A percentile compares a stretch with the other conserved stretches of the same genome.
Evolutionary conservation across 176 grass and related monocot species (phyloP).

Genomic region (Saccharum officinarum): DNA sequence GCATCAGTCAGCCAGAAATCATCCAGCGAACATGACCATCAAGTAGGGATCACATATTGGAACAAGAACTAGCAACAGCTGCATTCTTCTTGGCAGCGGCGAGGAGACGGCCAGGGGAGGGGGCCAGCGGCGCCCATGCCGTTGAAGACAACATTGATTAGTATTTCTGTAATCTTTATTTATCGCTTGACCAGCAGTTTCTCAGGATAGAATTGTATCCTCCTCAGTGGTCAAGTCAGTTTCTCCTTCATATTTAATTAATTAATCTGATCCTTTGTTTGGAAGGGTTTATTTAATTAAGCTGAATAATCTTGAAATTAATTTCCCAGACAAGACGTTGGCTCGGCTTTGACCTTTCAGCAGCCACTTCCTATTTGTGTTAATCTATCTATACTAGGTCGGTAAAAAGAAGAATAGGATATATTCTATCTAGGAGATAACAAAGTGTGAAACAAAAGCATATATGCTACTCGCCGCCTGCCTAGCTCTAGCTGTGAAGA

Average conservation of each 20-base stretch:
- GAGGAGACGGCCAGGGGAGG: too few relatives aligned
- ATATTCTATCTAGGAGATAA: not conserved
- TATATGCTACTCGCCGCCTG: not conserved
- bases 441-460: not conserved
- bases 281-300: not conserved
- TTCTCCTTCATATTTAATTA: not conserved
- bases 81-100: too few relatives aligned
- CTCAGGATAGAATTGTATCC: not conserved
- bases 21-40: too few relatives aligned
- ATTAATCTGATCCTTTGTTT: not conserved
- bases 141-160: too few relatives aligned
- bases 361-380: not conserved
- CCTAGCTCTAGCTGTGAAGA: not conserved
- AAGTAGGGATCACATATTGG: too few relatives aligned
- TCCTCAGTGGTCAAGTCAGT: not conserved
- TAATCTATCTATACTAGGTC: too few relatives aligned
- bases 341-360: not conserved
- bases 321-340: not conserved
- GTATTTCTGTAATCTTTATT: too few relatives aligned
- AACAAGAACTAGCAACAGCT: too few relatives aligned
- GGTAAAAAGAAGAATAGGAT: not conserved
- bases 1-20: too few relatives aligned
- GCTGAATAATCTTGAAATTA: not conserved
- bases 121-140: too few relatives aligned
- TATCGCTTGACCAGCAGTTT: not conserved